Conservation (phyloP, 2,329 filamentous ascomycete genomes). For the Sphaerostilbella broomeana region DNA sequence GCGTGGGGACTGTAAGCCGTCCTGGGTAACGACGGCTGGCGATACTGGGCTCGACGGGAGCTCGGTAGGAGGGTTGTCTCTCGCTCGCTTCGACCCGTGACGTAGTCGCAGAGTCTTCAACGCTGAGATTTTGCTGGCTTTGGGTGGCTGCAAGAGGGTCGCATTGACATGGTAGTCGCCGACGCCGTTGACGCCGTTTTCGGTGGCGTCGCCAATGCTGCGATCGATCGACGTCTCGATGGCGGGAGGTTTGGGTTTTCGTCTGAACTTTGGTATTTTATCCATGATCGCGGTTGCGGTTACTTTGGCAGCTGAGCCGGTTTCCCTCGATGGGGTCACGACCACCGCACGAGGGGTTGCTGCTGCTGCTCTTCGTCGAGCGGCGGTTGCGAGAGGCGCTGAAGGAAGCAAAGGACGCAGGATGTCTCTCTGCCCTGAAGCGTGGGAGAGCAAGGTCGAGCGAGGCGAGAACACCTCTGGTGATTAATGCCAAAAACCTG, state of each 20-base stretch:
- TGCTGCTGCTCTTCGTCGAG: too few species aligned
- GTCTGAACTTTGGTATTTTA: conserved; percentile 36
- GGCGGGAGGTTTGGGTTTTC: conserved; percentile 38
- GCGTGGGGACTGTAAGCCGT: conserved; percentile 22
- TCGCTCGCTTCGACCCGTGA: conserved; percentile 40
- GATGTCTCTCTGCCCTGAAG: too few species aligned
- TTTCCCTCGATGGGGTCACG: too few species aligned
- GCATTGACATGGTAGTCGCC: conserved; percentile 15
- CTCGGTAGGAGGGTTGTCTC: conserved; percentile 34
- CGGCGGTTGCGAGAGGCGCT: too few species aligned
- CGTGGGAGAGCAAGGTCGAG: too few species aligned
- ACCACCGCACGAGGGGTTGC: too few species aligned
- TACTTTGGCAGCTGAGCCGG: too few species aligned
- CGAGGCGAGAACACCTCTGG: too few species aligned
- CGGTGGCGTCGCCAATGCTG: conserved; percentile 23
- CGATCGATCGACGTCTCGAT: conserved; percentile 35
- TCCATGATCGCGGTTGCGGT: conserved; percentile 33
- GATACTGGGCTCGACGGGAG: conserved; percentile 23
- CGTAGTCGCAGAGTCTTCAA: conserved; percentile 41
- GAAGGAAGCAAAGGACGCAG: too few species aligned
- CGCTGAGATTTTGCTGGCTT: conserved; percentile 29
- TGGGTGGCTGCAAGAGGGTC: not conserved
- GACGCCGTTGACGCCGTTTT: conserved; percentile 19
- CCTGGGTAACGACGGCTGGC: conserved; percentile 30
- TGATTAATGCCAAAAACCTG: too few species aligned